Conservation (phyloP, 441 rosid genomes). For the Erysimum cheiri region DNA sequence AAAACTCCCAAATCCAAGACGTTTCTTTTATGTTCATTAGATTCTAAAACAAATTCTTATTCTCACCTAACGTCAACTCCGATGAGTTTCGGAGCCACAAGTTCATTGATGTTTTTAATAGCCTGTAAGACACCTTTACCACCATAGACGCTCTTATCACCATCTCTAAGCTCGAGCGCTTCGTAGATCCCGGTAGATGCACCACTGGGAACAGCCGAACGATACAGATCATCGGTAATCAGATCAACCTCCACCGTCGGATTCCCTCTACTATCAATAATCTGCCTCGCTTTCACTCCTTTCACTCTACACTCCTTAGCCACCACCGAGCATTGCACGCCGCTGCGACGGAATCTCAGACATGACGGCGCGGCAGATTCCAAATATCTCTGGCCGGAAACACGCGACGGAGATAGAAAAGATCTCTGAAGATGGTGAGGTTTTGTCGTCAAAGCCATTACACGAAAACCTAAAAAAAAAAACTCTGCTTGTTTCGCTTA, state of each 20-base stretch:
- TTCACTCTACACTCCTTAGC: conserved; percentile 67
- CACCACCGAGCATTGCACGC: conserved; percentile 61
- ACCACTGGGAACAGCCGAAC: conserved; percentile 97
- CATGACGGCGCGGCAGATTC: conserved; percentile 35
- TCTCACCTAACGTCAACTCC: conserved; percentile 89
- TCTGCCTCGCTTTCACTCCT: conserved; percentile 90
- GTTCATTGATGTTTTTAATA: conserved; percentile 68
- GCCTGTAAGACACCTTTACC: conserved; percentile 91
- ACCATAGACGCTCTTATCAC: conserved; percentile 79
- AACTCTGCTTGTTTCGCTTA: conserved; percentile 7
- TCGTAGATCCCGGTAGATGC: conserved; percentile 97
- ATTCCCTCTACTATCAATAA: conserved; percentile 94
- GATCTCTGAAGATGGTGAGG: conserved; percentile 46
- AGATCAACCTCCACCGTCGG: conserved; percentile 97
- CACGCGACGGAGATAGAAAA: conserved; percentile 32
- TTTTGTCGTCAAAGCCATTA: conserved; percentile 54
- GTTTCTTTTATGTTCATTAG: not conserved
- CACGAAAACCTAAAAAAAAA: not conserved
- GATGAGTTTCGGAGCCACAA: conserved; percentile 79
- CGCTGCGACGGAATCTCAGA: conserved; percentile 46
- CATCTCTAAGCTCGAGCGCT: conserved; percentile 92
- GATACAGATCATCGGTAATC: conserved; percentile 70
- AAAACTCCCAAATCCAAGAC: conserved; percentile 1
- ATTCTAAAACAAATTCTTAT: not conserved
- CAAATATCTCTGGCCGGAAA: conserved; percentile 36